phyloP scores from a whole-genome alignment of 192 early-diverging fungal genomes.

The Entomortierella parvispora region DNA sequence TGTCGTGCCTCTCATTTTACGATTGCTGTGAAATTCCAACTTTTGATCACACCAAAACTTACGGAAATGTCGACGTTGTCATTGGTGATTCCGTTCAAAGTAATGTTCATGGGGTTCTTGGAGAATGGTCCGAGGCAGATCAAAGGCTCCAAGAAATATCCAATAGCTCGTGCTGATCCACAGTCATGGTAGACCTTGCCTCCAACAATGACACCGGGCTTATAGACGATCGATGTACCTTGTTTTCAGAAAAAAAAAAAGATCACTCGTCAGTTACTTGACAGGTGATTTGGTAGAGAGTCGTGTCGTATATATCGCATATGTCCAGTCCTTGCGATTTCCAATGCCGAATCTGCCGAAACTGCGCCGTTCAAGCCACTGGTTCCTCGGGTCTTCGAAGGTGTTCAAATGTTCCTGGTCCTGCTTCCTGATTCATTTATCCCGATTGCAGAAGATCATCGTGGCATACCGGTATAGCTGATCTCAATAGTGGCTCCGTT shows the following conservation, averaged over 20 bases:
- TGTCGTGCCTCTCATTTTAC: not conserved
- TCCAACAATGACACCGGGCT: slow-evolving; percentile 91
- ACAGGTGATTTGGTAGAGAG: not conserved
- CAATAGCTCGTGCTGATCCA: slow-evolving; percentile 84
- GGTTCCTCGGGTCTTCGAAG: no score
- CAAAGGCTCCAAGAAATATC: slow-evolving; percentile 94
- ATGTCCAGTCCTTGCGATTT: no score
- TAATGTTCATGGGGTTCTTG: slow-evolving; percentile 86
- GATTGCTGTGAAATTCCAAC: no score
- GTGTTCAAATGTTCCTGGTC: no score
- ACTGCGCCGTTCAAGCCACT: no score
- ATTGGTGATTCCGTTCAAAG: slow-evolving; percentile 91
- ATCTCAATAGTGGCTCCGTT: slow-evolving; percentile 96
- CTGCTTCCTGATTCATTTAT: no score
- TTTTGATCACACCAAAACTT: slow-evolving; percentile 26
- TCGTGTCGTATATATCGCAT: no score
- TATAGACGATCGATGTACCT: slow-evolving; percentile 86
- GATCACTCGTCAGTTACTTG: not conserved
- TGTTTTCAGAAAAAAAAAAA: not conserved
- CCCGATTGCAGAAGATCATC: no score
- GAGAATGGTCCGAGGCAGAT: slow-evolving; percentile 93
- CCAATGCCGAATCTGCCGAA: no score
- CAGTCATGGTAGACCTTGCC: slow-evolving; percentile 91
- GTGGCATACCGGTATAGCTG: slow-evolving; percentile 79
- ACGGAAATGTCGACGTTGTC: slow-evolving; percentile 93